Evolutionary conservation across 1,139 yeast genomes (phyloP).

Genomic region (Candida glucosophila): DNA sequence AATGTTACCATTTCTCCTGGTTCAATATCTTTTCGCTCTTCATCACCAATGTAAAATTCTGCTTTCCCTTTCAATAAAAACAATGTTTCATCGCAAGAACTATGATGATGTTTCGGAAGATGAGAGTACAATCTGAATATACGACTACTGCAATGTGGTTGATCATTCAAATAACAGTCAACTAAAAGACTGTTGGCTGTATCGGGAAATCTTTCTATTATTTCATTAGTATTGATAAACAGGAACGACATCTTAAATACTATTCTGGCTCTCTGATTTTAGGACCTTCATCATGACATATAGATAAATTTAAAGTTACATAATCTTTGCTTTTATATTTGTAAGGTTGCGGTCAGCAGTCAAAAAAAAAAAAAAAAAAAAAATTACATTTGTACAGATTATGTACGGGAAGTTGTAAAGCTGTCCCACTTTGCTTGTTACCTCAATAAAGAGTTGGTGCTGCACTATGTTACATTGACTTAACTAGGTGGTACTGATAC

Average conservation of each 20-base stretch:
- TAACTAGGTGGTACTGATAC: constrained; percentile 82
- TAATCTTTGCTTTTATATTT: too few relatives aligned
- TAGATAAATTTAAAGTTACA: too few relatives aligned
- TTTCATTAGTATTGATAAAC: constrained; percentile 1
- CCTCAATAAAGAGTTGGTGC: constrained; percentile 63
- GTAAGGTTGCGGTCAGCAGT: too few relatives aligned
- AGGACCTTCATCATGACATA: too few relatives aligned
- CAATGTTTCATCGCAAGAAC: constrained; percentile 4
- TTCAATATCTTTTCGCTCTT: constrained; percentile 2
- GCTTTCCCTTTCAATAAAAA: constrained; percentile 4
- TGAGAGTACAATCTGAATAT: constrained; percentile 4
- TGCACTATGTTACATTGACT: constrained; percentile 71
- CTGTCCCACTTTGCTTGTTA: constrained; percentile 89
- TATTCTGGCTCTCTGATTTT: too few relatives aligned
- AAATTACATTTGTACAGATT: too few relatives aligned
- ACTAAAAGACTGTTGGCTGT: constrained; percentile 4
- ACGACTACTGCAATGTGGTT: constrained; percentile 5
- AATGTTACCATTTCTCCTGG: constrained; percentile 6
- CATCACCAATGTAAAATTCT: constrained; percentile 4
- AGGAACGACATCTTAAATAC: too few relatives aligned
- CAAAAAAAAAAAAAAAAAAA: too few relatives aligned
- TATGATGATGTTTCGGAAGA: constrained; percentile 5
- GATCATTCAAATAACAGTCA: constrained; percentile 5
- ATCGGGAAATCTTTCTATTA: constrained; percentile 4
- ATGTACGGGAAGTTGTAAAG: too few relatives aligned